phyloP scores from a whole-genome alignment of 164 flowering plant genomes.

The Vitis cinerea region DNA sequence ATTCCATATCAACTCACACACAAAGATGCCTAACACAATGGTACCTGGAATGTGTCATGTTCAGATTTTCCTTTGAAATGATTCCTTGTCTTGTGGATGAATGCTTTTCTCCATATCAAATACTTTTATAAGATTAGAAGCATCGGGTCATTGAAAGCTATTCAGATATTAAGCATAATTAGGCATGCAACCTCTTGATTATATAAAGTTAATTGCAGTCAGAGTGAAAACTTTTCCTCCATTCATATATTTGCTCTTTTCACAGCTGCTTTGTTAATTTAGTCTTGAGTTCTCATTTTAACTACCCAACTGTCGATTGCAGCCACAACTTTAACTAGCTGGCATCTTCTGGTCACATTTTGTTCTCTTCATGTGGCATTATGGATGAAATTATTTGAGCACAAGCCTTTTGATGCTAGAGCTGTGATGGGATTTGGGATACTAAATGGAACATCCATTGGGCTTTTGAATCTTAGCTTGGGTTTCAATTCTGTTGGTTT shows the following conservation, averaged over 20 bases:
- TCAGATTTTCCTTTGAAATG: too few species aligned
- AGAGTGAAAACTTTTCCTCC: neutral
- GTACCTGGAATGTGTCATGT: too few species aligned
- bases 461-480: slow-evolving; percentile 83
- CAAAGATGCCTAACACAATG: too few species aligned
- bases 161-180: too few species aligned
- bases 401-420: slow-evolving; percentile 84
- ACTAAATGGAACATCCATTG: slow-evolving; percentile 89
- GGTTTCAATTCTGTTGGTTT: slow-evolving; percentile 98
- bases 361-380: slow-evolving; percentile 92
- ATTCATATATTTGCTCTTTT: neutral
- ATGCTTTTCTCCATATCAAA: too few species aligned
- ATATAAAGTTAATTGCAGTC: too few species aligned
- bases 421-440: slow-evolving; percentile 91
- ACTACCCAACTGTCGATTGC: slow-evolving; percentile 11
- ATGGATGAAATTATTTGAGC: slow-evolving; percentile 85
- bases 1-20: too few species aligned
- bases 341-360: slow-evolving; percentile 97
- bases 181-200: too few species aligned
- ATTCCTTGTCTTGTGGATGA: too few species aligned
- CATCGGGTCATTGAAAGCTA: too few species aligned
- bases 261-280: neutral
- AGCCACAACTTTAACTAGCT: slow-evolving; percentile 97
- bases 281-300: neutral
- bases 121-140: too few species aligned